Percentiles rank a stretch among this genome's conserved stretches.
Evolutionary conservation across 176 grass and related monocot genomes (phyloP).

Genomic region (Triticum dicoccoides): DNA sequence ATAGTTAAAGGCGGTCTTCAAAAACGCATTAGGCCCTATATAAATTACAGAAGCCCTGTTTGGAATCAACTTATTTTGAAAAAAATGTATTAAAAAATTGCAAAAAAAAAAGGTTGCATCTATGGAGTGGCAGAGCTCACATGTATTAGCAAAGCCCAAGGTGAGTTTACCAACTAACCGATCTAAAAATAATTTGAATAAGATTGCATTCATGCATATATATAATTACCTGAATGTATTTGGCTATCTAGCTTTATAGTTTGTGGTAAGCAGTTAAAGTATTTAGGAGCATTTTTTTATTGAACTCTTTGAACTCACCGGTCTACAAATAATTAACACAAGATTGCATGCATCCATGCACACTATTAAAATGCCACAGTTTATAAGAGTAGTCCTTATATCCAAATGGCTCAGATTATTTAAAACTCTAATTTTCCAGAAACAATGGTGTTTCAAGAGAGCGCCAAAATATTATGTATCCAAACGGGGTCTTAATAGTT

Average conservation of each 20-base stretch:
- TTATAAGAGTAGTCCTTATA: not conserved
- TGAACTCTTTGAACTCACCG: not conserved
- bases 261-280: not conserved
- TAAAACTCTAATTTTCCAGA: not conserved
- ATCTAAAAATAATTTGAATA: not conserved
- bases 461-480: not conserved
- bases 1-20: too few relatives aligned
- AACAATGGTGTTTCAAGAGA: not conserved
- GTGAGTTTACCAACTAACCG: not conserved
- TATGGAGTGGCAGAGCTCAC: not conserved
- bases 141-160: not conserved
- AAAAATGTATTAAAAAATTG: not conserved
- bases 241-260: not conserved
- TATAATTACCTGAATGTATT: not conserved
- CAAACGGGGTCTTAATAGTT: not conserved
- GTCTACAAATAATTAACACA: slow-evolving; percentile 2
- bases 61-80: not conserved
- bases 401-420: not conserved
- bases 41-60: not conserved
- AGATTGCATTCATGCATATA: not conserved
- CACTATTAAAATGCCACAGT: not conserved
- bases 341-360: not conserved
- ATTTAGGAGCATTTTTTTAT: not conserved
- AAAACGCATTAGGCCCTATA: too few relatives aligned
- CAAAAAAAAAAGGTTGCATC: not conserved